Conservation (phyloP, 306 rosid species). For the Cucurbita ficifolia region DNA sequence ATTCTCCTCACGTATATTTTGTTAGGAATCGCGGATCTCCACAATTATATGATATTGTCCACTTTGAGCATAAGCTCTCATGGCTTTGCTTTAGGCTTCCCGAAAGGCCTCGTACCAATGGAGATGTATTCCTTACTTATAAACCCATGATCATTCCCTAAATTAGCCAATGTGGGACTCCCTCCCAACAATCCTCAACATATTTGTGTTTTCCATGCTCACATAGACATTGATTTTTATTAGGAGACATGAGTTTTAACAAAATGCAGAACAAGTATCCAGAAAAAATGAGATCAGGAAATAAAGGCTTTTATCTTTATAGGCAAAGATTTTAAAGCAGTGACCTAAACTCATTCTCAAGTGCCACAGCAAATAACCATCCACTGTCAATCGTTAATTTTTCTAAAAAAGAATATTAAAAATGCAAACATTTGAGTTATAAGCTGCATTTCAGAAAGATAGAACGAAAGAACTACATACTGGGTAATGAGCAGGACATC, state of each 20-base stretch:
- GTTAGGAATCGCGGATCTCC: no score
- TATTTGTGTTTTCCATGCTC: not conserved
- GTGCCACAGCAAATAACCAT: not conserved
- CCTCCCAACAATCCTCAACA: no score
- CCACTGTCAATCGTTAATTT: not conserved
- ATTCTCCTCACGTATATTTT: not conserved
- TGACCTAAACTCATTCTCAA: not conserved
- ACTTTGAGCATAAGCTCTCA: no score
- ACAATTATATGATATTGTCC: no score
- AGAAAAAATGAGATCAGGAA: not conserved
- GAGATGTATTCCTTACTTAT: no score
- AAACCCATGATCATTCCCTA: no score
- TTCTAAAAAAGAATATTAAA: not conserved
- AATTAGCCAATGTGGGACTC: no score
- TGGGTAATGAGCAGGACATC: constrained; percentile 89
- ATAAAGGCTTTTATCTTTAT: no score
- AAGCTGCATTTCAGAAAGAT: not conserved
- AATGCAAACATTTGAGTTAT: not conserved
- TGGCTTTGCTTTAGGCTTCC: no score
- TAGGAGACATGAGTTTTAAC: not conserved
- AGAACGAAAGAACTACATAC: constrained; percentile 17
- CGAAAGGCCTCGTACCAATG: no score
- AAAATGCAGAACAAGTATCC: not conserved
- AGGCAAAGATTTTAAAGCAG: not conserved
- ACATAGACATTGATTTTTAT: not conserved